Evolutionary conservation across 257 asterid genomes (phyloP), one percentile per base, ranked within the genome.

Genomic region (Solanum infundibuliforme): DNA sequence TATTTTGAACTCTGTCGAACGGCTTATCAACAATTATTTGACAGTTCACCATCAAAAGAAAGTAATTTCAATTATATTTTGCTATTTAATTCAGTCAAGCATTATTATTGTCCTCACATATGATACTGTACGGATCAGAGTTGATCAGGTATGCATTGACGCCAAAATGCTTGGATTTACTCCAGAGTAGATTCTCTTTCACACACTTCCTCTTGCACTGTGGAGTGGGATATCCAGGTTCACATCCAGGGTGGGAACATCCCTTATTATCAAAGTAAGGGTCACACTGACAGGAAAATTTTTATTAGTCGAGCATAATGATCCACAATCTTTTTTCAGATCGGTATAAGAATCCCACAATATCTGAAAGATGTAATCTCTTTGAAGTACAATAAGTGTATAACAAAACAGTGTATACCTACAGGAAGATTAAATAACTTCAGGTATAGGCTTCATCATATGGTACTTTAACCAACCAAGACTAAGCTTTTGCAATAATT

Each of bases 201-300:
- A 91, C 89, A 87, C 99, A 97, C 89, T 88, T 94, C 90, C 88
- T 91, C 87, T 86, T 88, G 39, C 99, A 97, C 89, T 88, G 89
- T 13, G 99, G 99, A 27, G 99, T 95, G 77, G 98, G 98, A 88
- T 90, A 97, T 23, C 77, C 94, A 88, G 98, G 98, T 89, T 95
- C 98, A 38, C 99, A 95, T 83, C 99, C 99, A 66, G 98, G 99
- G 89, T 97, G 99, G 38, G 99, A 93, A 92, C 99, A 97, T 85
- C 99, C 99, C 68, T 27, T 83, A 29, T 87, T 91, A 89, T 97
- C 99, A 87, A 97, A 95, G 94, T 97, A 97, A 82, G 99, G 99
- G 90, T 97, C 96, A 88, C 99, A 97, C 98, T 96, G 97, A 90
- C 90, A 87, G 69, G 86, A 75, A 84, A 87, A 55, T 29, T 7